Conservation (phyloP, 148 eudicot species). For the Heliosperma pusillum region DNA sequence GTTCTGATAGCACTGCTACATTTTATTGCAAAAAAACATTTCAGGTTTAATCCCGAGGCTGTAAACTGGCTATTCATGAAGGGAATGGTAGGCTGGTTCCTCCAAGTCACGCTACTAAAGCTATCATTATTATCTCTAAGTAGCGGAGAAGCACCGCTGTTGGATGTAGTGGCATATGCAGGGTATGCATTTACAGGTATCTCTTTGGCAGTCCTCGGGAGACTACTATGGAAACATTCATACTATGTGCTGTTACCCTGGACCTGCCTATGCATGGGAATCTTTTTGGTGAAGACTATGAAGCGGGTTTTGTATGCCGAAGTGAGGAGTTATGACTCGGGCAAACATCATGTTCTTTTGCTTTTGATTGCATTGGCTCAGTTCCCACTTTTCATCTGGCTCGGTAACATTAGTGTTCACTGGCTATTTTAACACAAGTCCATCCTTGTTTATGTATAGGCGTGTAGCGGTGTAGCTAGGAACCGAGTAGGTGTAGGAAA, state of each 20-base stretch:
- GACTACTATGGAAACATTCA: slow-evolving; percentile 42
- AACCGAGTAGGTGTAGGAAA: neutral
- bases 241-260: slow-evolving; percentile 59
- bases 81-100: slow-evolving; percentile 49
- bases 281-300: slow-evolving; percentile 78
- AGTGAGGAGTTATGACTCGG: slow-evolving; percentile 64
- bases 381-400: slow-evolving; percentile 74
- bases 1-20: neutral
- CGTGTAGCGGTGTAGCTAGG: slow-evolving; percentile 19
- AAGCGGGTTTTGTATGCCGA: slow-evolving; percentile 73
- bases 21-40: neutral
- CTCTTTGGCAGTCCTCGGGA: slow-evolving; percentile 54
- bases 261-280: slow-evolving; percentile 78
- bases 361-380: slow-evolving; percentile 71
- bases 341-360: slow-evolving; percentile 63
- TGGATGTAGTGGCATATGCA: slow-evolving; percentile 72
- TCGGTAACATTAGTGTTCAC: slow-evolving; percentile 59
- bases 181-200: slow-evolving; percentile 71
- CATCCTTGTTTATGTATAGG: slow-evolving; percentile 14
- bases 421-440: slow-evolving; percentile 43
- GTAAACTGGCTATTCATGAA: slow-evolving; percentile 47
- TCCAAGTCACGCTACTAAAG: slow-evolving; percentile 52
- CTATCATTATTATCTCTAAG: slow-evolving; percentile 60
- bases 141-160: slow-evolving; percentile 66
- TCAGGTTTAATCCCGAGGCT: slow-evolving; percentile 45